phyloP scores from a whole-genome alignment of 2,329 filamentous ascomycete genomes.

The Periglandula ipomoeae region DNA sequence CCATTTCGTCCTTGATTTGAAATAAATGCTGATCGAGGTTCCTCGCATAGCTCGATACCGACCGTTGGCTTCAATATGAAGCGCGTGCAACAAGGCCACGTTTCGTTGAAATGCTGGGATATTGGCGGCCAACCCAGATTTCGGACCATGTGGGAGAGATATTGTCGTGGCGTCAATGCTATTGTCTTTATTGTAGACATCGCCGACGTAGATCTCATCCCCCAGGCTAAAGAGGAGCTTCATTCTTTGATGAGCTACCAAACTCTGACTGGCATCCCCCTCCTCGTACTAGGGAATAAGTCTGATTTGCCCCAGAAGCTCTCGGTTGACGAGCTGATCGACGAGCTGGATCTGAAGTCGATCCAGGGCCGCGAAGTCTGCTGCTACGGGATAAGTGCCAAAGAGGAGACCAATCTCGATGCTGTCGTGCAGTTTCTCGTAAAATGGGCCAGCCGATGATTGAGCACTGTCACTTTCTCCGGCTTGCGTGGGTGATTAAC shows the following conservation, averaged over 20 bases:
- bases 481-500: not conserved
- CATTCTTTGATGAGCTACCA: constrained; percentile 81
- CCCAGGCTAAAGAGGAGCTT: constrained; percentile 83
- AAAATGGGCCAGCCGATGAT: constrained; percentile 69
- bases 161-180: constrained; percentile 93
- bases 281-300: constrained; percentile 94
- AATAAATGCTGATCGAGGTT: not conserved
- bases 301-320: constrained; percentile 88
- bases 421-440: constrained; percentile 96
- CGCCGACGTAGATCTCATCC: constrained; percentile 71
- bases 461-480: not conserved
- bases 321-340: constrained; percentile 91
- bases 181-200: constrained; percentile 99
- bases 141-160: constrained; percentile 98
- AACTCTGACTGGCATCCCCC: constrained; percentile 77
- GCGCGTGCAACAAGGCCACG: constrained; percentile 93
- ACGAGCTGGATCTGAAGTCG: constrained; percentile 78
- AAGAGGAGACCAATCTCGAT: constrained; percentile 97
- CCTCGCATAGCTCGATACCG: constrained; percentile 72
- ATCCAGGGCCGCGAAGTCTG: constrained; percentile 91
- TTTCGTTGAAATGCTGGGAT: constrained; percentile 98
- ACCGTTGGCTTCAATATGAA: constrained; percentile 99
- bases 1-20: not conserved
- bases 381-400: constrained; percentile 97
- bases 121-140: constrained; percentile 94